phyloP scores from a whole-genome alignment of 768 basidiomycete genomes.

The Mycena haematopus region DNA sequence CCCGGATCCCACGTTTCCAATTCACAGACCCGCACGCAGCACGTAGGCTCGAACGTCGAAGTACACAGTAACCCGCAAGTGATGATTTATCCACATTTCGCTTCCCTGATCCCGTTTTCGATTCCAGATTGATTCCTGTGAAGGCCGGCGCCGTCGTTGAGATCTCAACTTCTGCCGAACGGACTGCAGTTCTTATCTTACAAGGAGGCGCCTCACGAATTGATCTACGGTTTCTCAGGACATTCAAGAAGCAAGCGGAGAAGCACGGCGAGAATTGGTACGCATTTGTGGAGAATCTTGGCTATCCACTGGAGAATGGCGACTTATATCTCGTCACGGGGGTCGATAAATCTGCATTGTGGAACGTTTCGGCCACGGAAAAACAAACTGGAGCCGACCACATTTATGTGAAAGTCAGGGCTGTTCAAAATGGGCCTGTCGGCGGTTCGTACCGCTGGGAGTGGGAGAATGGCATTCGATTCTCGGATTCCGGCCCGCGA shows the following conservation, averaged over 20 bases:
- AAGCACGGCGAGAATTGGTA: background rate
- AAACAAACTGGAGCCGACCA: background rate
- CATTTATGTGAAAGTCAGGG: background rate
- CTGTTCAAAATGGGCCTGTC: background rate
- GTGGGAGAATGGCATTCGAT: background rate
- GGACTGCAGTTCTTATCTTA: no score
- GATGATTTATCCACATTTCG: background rate
- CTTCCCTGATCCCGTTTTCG: no score
- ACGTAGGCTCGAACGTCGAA: background rate
- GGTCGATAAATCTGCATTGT: background rate
- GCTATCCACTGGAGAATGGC: background rate
- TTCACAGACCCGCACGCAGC: background rate
- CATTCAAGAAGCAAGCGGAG: background rate
- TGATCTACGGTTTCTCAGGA: background rate
- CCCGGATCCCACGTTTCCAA: constrained; percentile 6
- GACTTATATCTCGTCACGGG: constrained; percentile 3
- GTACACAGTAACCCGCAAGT: background rate
- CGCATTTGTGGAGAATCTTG: background rate
- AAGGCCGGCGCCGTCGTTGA: no score
- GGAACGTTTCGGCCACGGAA: background rate
- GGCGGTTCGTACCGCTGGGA: background rate
- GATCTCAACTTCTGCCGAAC: no score
- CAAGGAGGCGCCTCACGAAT: no score
- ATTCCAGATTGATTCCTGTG: no score
- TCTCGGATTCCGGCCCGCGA: background rate